Conservation (phyloP, 306 rosid species). For the Sphenostylis stenocarpa region DNA sequence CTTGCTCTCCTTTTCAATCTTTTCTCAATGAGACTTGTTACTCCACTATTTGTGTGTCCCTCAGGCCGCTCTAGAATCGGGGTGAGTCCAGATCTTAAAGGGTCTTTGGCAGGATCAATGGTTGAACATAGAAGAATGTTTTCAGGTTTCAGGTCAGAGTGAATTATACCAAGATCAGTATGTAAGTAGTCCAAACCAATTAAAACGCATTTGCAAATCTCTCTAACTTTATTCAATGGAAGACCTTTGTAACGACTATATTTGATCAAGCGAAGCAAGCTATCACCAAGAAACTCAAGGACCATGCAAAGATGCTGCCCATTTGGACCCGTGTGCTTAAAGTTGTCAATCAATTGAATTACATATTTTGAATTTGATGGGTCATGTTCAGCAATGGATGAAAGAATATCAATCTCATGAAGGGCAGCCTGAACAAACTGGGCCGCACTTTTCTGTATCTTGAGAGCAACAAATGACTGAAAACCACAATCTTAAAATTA, state of each 20-base stretch:
- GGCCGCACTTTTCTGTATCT: constrained; percentile 97
- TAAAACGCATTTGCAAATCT: constrained; percentile 78
- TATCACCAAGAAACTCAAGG: constrained; percentile 95
- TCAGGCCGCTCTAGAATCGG: constrained; percentile 84
- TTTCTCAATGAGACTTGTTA: constrained; percentile 69
- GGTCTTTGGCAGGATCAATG: constrained; percentile 85
- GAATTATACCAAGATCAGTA: constrained; percentile 85
- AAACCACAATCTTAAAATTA: constrained; percentile 21
- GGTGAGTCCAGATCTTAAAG: constrained; percentile 54
- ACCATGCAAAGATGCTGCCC: constrained; percentile 99
- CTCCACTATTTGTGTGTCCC: constrained; percentile 73
- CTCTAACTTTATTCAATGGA: constrained; percentile 73
- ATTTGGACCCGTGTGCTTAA: constrained; percentile 92
- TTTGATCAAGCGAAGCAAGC: constrained; percentile 83
- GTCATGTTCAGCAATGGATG: constrained; percentile 62
- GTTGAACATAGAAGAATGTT: constrained; percentile 83
- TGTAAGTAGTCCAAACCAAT: constrained; percentile 90
- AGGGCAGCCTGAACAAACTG: constrained; percentile 92
- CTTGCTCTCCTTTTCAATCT: constrained; percentile 83
- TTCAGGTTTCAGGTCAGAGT: constrained; percentile 91
- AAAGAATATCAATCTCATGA: constrained; percentile 87
- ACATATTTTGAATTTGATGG: constrained; percentile 77
- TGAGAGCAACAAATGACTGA: constrained; percentile 89
- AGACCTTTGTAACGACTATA: constrained; percentile 78
- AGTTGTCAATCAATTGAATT: constrained; percentile 79